Evolutionary conservation across 805 yeast genomes (phyloP).

Genomic region (Saturnispora silvae): DNA sequence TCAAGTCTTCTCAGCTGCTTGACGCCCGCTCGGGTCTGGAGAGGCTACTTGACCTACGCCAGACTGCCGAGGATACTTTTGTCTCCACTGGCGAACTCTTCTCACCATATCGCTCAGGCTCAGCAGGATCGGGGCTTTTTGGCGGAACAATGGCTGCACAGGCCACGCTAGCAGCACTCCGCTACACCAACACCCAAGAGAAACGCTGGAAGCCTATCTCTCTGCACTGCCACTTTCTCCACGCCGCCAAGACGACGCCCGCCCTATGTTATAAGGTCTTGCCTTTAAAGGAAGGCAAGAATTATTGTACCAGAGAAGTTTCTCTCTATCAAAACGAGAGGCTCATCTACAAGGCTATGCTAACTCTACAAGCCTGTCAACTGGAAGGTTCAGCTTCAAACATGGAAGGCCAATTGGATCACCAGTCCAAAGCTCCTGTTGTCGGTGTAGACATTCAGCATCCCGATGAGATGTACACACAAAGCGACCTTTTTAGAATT

Average conservation of each 20-base stretch:
- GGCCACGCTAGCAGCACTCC: constrained; percentile 48
- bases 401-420: constrained; percentile 21
- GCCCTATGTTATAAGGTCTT: constrained; percentile 46
- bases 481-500: constrained; percentile 19
- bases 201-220: constrained; percentile 43
- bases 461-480: constrained; percentile 22
- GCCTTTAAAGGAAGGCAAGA: constrained; percentile 41
- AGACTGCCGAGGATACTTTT: constrained; percentile 16
- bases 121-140: constrained; percentile 49
- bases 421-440: constrained; percentile 21
- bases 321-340: constrained; percentile 43
- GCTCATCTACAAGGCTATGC: constrained; percentile 40
- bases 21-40: constrained; percentile 14
- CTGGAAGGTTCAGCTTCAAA: constrained; percentile 26
- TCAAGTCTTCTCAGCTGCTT: background rate
- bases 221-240: constrained; percentile 51
- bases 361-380: constrained; percentile 32
- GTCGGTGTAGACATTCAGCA: constrained; percentile 22
- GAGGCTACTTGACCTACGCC: constrained; percentile 16
- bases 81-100: constrained; percentile 19
- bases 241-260: constrained; percentile 37
- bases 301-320: constrained; percentile 43
- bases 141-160: constrained; percentile 67
- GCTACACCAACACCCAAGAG: constrained; percentile 30
- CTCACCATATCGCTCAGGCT: constrained; percentile 31